phyloP scores from a whole-genome alignment of 768 basidiomycete species.

The Collybiopsis confluens region DNA sequence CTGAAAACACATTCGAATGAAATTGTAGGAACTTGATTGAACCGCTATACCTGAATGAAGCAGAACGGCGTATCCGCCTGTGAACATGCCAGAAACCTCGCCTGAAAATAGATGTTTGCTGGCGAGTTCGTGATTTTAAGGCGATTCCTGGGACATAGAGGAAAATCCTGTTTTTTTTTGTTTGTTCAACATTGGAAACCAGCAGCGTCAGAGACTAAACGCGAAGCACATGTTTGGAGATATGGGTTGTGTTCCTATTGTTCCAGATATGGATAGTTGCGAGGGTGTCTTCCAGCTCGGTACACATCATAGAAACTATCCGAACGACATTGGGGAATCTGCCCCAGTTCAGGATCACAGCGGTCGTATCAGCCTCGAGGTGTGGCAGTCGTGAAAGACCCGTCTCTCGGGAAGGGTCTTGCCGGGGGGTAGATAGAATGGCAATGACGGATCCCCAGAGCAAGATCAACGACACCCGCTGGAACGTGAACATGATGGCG shows the following conservation, averaged over 20 bases:
- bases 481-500: not conserved
- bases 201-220: not conserved
- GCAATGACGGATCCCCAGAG: not conserved
- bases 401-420: too few relatives aligned
- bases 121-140: constrained; percentile 42
- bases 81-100: constrained; percentile 41
- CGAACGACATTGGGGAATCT: constrained; percentile 42
- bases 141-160: constrained; percentile 28
- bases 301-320: constrained; percentile 38
- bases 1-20: constrained; percentile 25
- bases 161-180: constrained; percentile 22
- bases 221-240: constrained; percentile 31
- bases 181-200: not conserved
- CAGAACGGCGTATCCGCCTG: constrained; percentile 47
- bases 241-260: constrained; percentile 30
- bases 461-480: not conserved
- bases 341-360: constrained; percentile 51
- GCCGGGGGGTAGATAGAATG: too few relatives aligned
- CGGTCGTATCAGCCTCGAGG: constrained; percentile 29
- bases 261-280: constrained; percentile 47
- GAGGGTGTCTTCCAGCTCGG: constrained; percentile 36
- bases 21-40: not conserved
- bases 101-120: constrained; percentile 41
- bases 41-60: constrained; percentile 50
- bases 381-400: not conserved